Evolutionary conservation across 2,329 filamentous ascomycete species (phyloP), one percentile per base, ranked within the genome.

Genomic region (Celoporthe dispersa): DNA sequence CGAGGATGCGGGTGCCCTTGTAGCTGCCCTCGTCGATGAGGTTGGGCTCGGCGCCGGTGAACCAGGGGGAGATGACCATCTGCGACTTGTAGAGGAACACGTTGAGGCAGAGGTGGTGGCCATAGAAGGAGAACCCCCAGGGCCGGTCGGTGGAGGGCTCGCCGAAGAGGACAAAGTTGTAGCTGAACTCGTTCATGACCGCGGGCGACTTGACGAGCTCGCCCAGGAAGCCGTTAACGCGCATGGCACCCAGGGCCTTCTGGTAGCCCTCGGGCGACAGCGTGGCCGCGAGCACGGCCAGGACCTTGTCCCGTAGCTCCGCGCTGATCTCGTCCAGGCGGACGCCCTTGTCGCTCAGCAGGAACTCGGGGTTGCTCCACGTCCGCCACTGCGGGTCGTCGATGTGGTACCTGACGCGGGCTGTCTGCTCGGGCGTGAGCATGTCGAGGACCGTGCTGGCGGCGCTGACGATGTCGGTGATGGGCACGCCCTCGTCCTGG

Each of bases 41-140:
- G 75, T 94, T 94, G 0, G 92, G 92, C 79, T 95, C 92, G 0
- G 92, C 92, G 68, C 92, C 92, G 0, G 91, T 93, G 79, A 95
- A 95, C 80, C 90, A 92, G 0, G 92, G 92, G 0, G 88, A 89
- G 2, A 93, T 83, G 60, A 93, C 82, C 64, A 94, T 89, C 77
- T 93, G 90, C 0, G 81, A 79, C 41, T 83, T 83, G 75, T 90
- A 86, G 68, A 94, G 84, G 76, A 94, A 91, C 31, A 92, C 84
- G 75, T 90, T 90, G 2, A 94, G 84, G 74, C 91, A 93, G 2
- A 95, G 83, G 74, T 95, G 92, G 77, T 95, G 92, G 8, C 92
- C 92, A 79, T 94, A 95, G 75, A 94, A 88, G 0, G 88, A 87
- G 79, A 88, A 92, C 0, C 91, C 92, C 92, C 92, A 94, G 0